Conservation (phyloP, 345 rosid genomes). For the Raphanus sativus region DNA sequence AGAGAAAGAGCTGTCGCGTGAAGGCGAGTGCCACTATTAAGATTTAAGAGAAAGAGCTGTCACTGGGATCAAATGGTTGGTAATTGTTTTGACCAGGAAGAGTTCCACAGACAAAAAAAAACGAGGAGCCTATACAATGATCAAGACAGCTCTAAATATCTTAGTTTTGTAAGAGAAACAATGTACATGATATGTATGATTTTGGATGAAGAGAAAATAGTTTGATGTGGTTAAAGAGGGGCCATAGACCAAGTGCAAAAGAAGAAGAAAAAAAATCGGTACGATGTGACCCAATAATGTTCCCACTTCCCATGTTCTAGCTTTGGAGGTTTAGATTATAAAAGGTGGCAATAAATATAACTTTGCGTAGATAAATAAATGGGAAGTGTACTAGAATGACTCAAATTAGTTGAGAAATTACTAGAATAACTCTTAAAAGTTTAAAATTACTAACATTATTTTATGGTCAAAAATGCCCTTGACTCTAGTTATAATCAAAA, state of each 20-base stretch:
- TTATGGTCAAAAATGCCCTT: too few relatives aligned
- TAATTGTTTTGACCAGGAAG: conserved; percentile 61
- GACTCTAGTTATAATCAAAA: too few relatives aligned
- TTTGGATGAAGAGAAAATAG: conserved; percentile 53
- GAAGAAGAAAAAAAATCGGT: conserved; percentile 62
- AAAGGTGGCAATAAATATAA: conserved; percentile 14
- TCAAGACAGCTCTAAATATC: conserved; percentile 58
- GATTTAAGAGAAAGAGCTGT: too few relatives aligned
- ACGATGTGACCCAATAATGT: conserved; percentile 71
- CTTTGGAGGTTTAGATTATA: conserved; percentile 6
- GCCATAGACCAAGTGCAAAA: conserved; percentile 73
- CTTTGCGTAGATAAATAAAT: neutral
- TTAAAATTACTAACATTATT: too few relatives aligned
- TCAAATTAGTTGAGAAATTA: too few relatives aligned
- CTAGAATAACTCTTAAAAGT: too few relatives aligned
- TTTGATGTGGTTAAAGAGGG: conserved; percentile 67
- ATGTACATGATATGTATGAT: conserved; percentile 53
- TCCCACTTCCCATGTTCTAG: conserved; percentile 63
- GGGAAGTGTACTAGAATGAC: too few relatives aligned
- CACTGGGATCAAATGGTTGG: conserved; percentile 68
- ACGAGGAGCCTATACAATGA: conserved; percentile 55
- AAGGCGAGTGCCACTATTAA: conserved; percentile 64
- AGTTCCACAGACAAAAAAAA: conserved; percentile 72
- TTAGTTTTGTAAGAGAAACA: conserved; percentile 61
- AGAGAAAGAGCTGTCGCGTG: conserved; percentile 66